These are phyloP conservation scores for Penicillium griseofulvum DNA, from an alignment of 2,329 filamentous ascomycete species.

Conservation along the genomic window DNA sequence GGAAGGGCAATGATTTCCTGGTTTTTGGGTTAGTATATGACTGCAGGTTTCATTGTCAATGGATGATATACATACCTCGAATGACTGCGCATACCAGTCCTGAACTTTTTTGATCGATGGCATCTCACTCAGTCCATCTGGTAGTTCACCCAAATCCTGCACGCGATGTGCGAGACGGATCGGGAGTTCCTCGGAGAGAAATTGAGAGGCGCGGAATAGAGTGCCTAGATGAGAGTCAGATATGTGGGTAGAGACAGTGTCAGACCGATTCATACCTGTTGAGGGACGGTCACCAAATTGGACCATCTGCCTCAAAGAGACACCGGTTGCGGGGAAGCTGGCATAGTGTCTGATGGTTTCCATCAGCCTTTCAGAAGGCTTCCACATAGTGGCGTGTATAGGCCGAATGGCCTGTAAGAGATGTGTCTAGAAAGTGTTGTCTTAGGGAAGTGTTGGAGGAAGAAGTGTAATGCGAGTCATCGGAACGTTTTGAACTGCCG, in stretches of 20 bases:
- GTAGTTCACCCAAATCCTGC: slow-evolving; percentile 85
- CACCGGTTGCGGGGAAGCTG: slow-evolving; percentile 92
- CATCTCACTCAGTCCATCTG: slow-evolving; percentile 97
- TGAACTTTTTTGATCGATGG: slow-evolving; percentile 91
- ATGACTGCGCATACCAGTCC: slow-evolving; percentile 99
- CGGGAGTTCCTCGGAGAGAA: slow-evolving; percentile 95
- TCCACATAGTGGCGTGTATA: slow-evolving; percentile 70
- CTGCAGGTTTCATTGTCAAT: background rate
- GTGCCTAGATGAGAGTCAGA: slow-evolving; percentile 61
- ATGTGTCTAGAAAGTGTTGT: slow-evolving; percentile 1
- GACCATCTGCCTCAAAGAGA: slow-evolving; percentile 97
- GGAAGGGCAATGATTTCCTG: slow-evolving; percentile 86
- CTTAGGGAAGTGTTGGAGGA: background rate
- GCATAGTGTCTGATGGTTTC: slow-evolving; percentile 97
- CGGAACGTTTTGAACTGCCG: slow-evolving; percentile 25
- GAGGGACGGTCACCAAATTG: slow-evolving; percentile 96
- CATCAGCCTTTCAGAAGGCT: slow-evolving; percentile 84
- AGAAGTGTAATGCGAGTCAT: slow-evolving; percentile 7
- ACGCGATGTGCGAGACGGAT: slow-evolving; percentile 96
- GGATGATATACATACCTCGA: slow-evolving; percentile 67
- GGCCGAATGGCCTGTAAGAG: slow-evolving; percentile 28
- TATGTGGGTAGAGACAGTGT: no score
- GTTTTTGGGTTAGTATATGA: slow-evolving; percentile 19
- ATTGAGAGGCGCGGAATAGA: slow-evolving; percentile 94
- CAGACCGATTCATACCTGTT: slow-evolving; percentile 59